Base-by-base conservation (phyloP, 2,329 filamentous ascomycete genomes). In the Setomelanomma holmii region DNA sequence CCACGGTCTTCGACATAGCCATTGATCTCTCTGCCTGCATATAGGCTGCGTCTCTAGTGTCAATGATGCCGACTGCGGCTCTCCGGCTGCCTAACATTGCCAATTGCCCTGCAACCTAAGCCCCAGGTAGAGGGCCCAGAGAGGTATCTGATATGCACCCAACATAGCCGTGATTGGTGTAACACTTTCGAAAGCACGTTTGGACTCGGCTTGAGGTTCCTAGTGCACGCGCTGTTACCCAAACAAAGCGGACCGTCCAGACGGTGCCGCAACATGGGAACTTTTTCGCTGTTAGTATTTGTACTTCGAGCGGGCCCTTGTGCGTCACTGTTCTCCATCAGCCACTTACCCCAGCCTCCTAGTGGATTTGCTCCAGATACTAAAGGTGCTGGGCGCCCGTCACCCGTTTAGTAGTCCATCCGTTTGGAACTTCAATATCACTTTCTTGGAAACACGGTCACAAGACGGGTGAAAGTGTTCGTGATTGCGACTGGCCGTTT, bases 141-240 rank as follows among this genome's bases (percentile, higher is more conserved):
- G 22, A 36, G 39, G 49, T 27, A 53, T 57, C 20, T 38, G 24
- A 53, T 49, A 54, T 55, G 51, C 42, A 24, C 52, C 36, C 40
- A 23, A 23, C 50, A 38, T 27, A 35, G 22, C 33, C 48, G 40
- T 68, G 66, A 69, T 71, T 72, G 64, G 64, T 56, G 55, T 51
- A 20, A 55, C 57, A 42, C 34, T 44, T 33, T 40, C 52, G 43
- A 56, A 53, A 51, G 56, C 59, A 58, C 59, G 60, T 59, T 56
- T 66, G 58, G 58, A 51, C 54, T 61, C 56, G 55, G 55, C 52
- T 42, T 58, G 60, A 56, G 47, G 49, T 40, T 33, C 41, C 54
- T 59, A 61, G 61, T 63, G 60, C 54, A 55, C 58, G 53, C 46
- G 50, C 58, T 52, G 60, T 63, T 41, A 47, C 53, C 59, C 62